Evolutionary conservation across 805 yeast species (phyloP).

Genomic region (Candida nemodendra): DNA sequence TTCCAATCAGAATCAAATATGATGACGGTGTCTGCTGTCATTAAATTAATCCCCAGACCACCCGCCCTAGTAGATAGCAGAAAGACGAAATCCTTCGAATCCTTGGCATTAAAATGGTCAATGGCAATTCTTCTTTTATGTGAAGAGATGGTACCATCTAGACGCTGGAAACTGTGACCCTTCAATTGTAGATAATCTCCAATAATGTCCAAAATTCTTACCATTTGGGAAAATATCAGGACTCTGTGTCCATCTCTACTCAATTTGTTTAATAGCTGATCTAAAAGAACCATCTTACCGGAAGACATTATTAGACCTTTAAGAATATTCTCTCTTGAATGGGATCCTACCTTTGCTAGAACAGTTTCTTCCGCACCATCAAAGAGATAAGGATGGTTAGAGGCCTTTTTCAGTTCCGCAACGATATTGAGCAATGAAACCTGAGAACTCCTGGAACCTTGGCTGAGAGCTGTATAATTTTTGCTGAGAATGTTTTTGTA

Average conservation of each 20-base stretch:
- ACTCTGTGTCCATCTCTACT: conserved; percentile 95
- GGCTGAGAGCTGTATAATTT: conserved; percentile 87
- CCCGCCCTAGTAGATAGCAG: conserved; percentile 96
- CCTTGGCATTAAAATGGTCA: conserved; percentile 95
- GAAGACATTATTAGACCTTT: conserved; percentile 96
- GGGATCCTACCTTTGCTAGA: conserved; percentile 55
- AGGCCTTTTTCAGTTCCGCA: conserved; percentile 95
- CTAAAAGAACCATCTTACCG: conserved; percentile 96
- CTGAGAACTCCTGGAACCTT: conserved; percentile 77
- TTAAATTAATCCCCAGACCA: conserved; percentile 95
- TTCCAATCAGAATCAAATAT: conserved; percentile 99
- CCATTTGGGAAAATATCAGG: conserved; percentile 95
- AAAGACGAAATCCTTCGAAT: conserved; percentile 87
- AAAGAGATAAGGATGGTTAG: conserved; percentile 94
- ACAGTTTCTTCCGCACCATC: conserved; percentile 90
- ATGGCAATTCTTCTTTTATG: conserved; percentile 91
- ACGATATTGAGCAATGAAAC: conserved; percentile 85
- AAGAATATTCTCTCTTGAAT: conserved; percentile 72
- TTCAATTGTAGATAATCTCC: conserved; percentile 90
- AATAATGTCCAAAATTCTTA: conserved; percentile 87
- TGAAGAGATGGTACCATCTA: conserved; percentile 96
- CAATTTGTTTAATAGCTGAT: conserved; percentile 79
- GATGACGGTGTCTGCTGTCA: conserved; percentile 99
- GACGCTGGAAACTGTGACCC: conserved; percentile 84
- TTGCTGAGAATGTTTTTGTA: conserved; percentile 91